Conservation (phyloP, 257 asterid genomes). For the Jaltomata sinuosa region DNA sequence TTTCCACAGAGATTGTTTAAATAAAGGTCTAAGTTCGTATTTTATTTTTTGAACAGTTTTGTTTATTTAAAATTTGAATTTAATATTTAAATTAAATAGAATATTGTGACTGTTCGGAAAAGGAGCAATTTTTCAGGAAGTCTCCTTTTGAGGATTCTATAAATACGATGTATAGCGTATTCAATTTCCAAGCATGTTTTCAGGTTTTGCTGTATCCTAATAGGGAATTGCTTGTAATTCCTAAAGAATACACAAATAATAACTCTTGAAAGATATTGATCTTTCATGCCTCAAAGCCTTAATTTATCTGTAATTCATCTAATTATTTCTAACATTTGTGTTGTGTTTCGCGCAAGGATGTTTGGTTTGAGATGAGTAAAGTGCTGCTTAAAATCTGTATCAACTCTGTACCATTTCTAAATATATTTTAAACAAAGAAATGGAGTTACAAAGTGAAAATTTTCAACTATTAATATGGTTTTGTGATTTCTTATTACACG, state of each 20-base stretch:
- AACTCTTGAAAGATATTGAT: not conserved
- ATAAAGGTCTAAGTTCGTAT: no score
- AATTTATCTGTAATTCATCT: not conserved
- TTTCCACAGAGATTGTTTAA: no score
- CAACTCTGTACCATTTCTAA: not conserved
- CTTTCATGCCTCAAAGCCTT: not conserved
- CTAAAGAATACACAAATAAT: not conserved
- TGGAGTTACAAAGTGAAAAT: not conserved
- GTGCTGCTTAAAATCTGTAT: not conserved
- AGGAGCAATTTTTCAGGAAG: no score
- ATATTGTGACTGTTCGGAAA: no score
- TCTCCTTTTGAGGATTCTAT: no score
- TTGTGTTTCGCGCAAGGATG: not conserved
- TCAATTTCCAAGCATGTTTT: no score
- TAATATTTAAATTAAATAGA: no score
- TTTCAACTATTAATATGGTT: not conserved
- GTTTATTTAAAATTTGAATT: no score
- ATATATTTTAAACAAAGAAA: not conserved
- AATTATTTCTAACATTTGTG: not conserved
- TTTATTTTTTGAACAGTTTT: no score
- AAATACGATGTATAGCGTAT: no score
- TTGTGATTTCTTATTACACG: not conserved
- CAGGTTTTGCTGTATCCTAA: no score
- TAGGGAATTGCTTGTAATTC: not conserved
- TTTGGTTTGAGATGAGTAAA: not conserved